Evolutionary conservation across 352 stramenopile genomes (phyloP).

Genomic region (Phytophthora sp.): DNA sequence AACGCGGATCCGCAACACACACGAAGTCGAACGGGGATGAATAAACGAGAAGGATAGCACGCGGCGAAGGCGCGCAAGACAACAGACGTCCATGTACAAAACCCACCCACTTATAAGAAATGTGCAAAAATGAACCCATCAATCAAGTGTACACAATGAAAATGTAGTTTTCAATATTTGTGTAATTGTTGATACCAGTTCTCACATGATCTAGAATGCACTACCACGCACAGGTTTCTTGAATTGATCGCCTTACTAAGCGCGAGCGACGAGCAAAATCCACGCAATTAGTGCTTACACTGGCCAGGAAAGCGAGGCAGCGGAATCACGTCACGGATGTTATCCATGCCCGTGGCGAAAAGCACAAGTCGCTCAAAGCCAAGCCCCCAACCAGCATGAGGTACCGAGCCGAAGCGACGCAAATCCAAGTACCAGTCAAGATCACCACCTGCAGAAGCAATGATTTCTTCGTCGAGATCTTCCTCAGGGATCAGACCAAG

Average conservation of each 20-base stretch:
- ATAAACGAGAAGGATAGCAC: constrained; percentile 23
- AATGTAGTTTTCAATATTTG: constrained; percentile 19
- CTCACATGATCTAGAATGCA: constrained; percentile 5
- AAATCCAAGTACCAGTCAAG: constrained; percentile 99
- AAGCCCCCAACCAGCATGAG: constrained; percentile 97
- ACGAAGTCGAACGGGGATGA: constrained; percentile 17
- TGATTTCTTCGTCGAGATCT: constrained; percentile 72
- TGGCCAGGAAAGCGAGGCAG: constrained; percentile 96
- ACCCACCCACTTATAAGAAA: constrained; percentile 30
- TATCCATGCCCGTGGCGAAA: constrained; percentile 98
- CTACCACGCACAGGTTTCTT: constrained; percentile 14
- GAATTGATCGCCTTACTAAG: constrained; percentile 4
- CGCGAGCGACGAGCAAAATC: background rate
- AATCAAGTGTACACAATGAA: constrained; percentile 33
- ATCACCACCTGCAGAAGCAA: constrained; percentile 41
- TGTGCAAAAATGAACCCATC: constrained; percentile 38
- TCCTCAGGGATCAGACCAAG: constrained; percentile 52
- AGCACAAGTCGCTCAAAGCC: constrained; percentile 98
- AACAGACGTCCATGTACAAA: constrained; percentile 43
- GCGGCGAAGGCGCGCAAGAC: constrained; percentile 12
- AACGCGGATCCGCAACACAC: constrained; percentile 9
- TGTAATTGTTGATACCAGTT: constrained; percentile 5
- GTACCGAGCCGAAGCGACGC: constrained; percentile 96
- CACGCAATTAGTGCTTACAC: constrained; percentile 66
- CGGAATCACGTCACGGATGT: constrained; percentile 98